phyloP scores from a whole-genome alignment of 139 green algal species.

The Chlorella sorokiniana region DNA sequence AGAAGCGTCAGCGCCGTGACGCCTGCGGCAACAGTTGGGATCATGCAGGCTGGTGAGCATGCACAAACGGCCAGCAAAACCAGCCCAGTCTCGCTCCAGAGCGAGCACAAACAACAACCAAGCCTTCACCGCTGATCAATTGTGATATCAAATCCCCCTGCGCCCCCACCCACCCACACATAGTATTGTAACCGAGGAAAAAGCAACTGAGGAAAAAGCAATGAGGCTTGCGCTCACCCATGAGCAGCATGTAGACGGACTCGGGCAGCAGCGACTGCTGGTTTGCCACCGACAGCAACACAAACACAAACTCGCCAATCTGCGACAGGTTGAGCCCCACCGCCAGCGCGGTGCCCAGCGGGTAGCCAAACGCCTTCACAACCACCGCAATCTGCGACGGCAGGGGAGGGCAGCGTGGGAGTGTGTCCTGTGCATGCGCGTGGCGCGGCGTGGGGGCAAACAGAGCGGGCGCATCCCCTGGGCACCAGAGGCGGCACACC shows the following conservation, averaged over 20 bases:
- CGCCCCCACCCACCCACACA: neutral
- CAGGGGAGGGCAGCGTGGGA: neutral
- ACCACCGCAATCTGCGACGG: conserved; percentile 65
- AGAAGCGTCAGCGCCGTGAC: conserved; percentile 93
- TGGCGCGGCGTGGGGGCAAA: neutral
- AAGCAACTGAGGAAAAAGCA: neutral
- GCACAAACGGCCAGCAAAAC: neutral
- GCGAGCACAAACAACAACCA: neutral
- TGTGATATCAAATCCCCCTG: too few relatives aligned
- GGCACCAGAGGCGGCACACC: too few relatives aligned
- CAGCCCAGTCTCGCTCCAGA: neutral
- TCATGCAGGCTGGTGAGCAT: neutral
- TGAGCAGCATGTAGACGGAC: conserved; percentile 92
- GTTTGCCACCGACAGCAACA: conserved; percentile 87
- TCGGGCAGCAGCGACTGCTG: conserved; percentile 76
- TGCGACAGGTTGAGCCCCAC: conserved; percentile 90
- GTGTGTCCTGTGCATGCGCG: neutral
- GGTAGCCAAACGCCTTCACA: conserved; percentile 78
- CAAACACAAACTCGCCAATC: conserved; percentile 95
- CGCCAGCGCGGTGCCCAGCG: conserved; percentile 53
- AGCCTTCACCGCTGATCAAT: too few relatives aligned
- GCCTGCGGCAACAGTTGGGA: conserved; percentile 45
- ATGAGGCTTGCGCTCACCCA: conserved; percentile 44
- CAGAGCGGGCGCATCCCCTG: too few relatives aligned
- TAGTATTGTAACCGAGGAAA: neutral